Conservation (phyloP, 2,329 filamentous ascomycete species). For the Albifimbria verrucaria region DNA sequence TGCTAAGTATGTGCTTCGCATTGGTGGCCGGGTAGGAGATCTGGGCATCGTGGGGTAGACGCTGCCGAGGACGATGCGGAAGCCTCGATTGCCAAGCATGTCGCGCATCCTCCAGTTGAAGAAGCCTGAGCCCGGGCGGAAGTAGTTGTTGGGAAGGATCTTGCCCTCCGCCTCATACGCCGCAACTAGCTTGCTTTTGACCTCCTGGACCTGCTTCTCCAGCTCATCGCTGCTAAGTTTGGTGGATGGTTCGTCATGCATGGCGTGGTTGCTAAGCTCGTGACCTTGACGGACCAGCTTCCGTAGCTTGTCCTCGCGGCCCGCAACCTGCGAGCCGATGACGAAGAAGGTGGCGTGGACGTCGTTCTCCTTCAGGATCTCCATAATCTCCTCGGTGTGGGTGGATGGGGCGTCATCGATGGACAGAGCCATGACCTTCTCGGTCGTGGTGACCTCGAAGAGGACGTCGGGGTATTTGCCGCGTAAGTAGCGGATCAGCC, state of each 20-base stretch:
- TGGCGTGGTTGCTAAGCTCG: slow-evolving; percentile 84
- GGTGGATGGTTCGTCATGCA: slow-evolving; percentile 77
- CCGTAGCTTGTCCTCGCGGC: slow-evolving; percentile 50
- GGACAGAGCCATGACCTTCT: slow-evolving; percentile 74
- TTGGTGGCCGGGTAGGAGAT: slow-evolving; percentile 68
- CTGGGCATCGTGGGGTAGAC: slow-evolving; percentile 94
- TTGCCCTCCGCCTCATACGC: slow-evolving; percentile 50
- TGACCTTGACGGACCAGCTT: slow-evolving; percentile 59
- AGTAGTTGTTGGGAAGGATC: slow-evolving; percentile 59
- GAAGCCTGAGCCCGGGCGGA: slow-evolving; percentile 80
- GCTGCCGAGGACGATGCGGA: slow-evolving; percentile 73
- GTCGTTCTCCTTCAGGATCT: slow-evolving; percentile 60
- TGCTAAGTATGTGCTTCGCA: slow-evolving; percentile 74
- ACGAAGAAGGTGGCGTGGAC: slow-evolving; percentile 85
- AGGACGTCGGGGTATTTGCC: slow-evolving; percentile 74
- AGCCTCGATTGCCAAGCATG: slow-evolving; percentile 58
- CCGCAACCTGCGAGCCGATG: slow-evolving; percentile 72
- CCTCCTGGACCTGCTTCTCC: slow-evolving; percentile 57
- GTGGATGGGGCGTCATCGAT: slow-evolving; percentile 82
- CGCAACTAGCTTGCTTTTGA: slow-evolving; percentile 56
- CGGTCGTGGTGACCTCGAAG: slow-evolving; percentile 59
- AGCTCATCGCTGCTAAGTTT: slow-evolving; percentile 58
- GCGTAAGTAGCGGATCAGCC: slow-evolving; percentile 68
- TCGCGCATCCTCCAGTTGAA: slow-evolving; percentile 70
- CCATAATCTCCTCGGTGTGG: slow-evolving; percentile 67